Evolutionary conservation across 208 protist genomes (phyloP).

Genomic region (Acanthamoeba healyi): DNA sequence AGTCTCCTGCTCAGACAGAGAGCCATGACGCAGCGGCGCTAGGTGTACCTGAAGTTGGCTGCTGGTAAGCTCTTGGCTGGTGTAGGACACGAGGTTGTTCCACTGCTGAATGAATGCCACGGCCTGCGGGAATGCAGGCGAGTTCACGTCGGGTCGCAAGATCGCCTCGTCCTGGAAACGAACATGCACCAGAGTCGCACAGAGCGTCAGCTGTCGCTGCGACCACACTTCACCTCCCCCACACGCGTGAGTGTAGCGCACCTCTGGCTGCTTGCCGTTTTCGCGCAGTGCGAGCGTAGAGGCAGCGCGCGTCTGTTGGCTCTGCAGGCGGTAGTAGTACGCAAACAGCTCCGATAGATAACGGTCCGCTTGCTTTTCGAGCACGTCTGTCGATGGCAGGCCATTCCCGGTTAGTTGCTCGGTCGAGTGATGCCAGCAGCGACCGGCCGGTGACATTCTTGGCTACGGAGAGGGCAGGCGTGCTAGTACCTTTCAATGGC

Average conservation of each 20-base stretch:
- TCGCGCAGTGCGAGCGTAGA: not conserved
- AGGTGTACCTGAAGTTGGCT: not conserved
- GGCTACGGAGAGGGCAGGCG: not conserved
- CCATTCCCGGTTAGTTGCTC: too few relatives aligned
- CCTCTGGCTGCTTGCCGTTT: not conserved
- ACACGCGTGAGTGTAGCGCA: too few relatives aligned
- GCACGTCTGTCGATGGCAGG: not conserved
- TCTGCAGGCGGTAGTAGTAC: not conserved
- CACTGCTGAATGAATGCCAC: not conserved
- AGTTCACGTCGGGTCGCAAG: not conserved
- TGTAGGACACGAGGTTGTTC: not conserved
- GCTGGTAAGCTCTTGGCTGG: not conserved
- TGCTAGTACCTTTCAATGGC: not conserved
- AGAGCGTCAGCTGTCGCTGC: too few relatives aligned
- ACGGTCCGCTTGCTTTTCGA: not conserved
- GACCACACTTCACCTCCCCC: too few relatives aligned
- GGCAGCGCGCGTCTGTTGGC: not conserved
- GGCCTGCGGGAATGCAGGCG: conserved; percentile 4
- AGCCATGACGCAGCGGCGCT: not conserved
- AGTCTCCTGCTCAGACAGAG: not conserved
- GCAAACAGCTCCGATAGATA: not conserved
- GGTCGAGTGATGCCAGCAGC: too few relatives aligned
- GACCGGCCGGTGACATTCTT: not conserved
- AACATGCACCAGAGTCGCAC: too few relatives aligned
- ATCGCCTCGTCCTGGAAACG: not conserved